These are phyloP conservation scores for Apiotrichum montevideense DNA, from an alignment of 1,284 basidiomycete genomes.

Conservation along the genomic window DNA sequence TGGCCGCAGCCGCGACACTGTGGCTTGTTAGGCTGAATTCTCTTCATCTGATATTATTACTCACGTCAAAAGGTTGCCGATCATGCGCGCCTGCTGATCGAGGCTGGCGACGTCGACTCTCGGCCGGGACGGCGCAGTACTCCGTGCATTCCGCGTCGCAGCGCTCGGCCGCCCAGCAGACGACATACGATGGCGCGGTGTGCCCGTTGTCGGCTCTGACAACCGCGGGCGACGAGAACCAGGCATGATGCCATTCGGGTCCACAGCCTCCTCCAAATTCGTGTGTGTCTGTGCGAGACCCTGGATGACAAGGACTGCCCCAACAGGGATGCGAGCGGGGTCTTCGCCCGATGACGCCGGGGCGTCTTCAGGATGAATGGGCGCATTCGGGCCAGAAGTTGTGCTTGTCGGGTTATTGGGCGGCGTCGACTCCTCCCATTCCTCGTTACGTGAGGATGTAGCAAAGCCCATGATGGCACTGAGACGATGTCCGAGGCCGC, in stretches of 20 bases:
- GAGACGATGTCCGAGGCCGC: constrained; percentile 9
- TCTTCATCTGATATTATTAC: constrained; percentile 4
- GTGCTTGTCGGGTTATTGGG: background rate
- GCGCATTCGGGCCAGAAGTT: background rate
- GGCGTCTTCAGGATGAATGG: background rate
- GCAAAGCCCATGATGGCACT: constrained; percentile 22
- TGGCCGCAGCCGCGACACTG: constrained; percentile 44
- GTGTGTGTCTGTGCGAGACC: constrained; percentile 43
- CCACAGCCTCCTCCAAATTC: constrained; percentile 8
- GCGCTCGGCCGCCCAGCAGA: background rate
- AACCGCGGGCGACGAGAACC: background rate
- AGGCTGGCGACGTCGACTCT: constrained; percentile 21
- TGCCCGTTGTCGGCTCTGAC: constrained; percentile 8
- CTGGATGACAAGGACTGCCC: constrained; percentile 44
- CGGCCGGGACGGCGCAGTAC: background rate
- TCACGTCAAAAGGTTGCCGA: constrained; percentile 43
- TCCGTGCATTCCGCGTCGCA: too few relatives aligned
- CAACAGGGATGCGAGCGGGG: constrained; percentile 22
- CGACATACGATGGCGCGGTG: background rate
- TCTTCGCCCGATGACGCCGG: constrained; percentile 13
- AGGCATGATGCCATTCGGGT: background rate
- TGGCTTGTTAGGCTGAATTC: background rate
- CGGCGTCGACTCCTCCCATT: background rate
- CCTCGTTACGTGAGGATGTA: constrained; percentile 3
- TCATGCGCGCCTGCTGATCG: constrained; percentile 42